phyloP scores from a whole-genome alignment of 495 filamentous ascomycete species.

The Neurospora sp. region DNA sequence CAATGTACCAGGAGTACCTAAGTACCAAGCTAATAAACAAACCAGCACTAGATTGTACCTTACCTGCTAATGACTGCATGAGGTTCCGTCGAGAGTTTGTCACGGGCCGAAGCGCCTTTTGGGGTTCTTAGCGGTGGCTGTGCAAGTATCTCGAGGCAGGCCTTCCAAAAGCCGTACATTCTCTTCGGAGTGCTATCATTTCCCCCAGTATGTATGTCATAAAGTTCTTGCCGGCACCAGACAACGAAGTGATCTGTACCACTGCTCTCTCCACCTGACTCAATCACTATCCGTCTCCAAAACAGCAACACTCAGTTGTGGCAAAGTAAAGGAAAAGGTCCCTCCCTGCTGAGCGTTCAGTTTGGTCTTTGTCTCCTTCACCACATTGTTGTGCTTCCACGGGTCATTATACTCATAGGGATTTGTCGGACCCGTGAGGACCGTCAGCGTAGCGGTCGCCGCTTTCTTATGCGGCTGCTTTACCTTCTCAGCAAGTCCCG shows the following conservation, averaged over 20 bases:
- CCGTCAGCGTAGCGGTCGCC: slow-evolving; percentile 42
- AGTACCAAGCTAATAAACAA: no score
- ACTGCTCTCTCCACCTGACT: not conserved
- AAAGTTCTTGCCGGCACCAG: no score
- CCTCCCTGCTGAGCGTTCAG: slow-evolving; percentile 35
- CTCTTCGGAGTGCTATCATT: not conserved
- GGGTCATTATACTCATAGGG: slow-evolving; percentile 30
- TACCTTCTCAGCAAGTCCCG: slow-evolving; percentile 28
- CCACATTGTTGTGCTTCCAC: slow-evolving; percentile 23
- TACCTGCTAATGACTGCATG: not conserved
- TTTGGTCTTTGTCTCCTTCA: slow-evolving; percentile 31
- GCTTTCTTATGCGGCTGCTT: slow-evolving; percentile 10
- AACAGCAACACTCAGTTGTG: slow-evolving; percentile 43
- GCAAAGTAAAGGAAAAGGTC: slow-evolving; percentile 38
- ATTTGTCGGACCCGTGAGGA: slow-evolving; percentile 44
- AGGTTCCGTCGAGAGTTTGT: not conserved
- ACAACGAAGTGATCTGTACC: not conserved
- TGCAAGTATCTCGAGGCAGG: not conserved
- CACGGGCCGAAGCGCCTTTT: not conserved
- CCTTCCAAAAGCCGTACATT: not conserved
- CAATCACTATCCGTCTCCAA: slow-evolving; percentile 22
- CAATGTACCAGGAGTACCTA: no score
- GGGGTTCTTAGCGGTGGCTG: not conserved
- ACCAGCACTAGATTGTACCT: no score
- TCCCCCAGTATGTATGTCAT: no score